These are phyloP conservation scores for Beauveria brongniartii DNA, from an alignment of 2,329 filamentous ascomycete genomes.

Conservation along the genomic window DNA sequence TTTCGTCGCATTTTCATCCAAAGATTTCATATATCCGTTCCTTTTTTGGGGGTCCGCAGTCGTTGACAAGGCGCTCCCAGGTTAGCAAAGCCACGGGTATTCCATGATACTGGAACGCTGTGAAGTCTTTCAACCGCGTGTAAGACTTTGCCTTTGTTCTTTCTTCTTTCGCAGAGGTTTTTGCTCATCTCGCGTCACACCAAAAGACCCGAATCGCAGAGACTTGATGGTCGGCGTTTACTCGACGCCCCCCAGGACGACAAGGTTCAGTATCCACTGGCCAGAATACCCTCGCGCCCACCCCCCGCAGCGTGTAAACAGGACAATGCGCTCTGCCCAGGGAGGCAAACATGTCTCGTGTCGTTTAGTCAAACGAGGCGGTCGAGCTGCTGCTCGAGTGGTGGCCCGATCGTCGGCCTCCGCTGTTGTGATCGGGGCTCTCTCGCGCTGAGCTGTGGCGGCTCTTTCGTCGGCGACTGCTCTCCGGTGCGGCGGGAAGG, in stretches of 20 bases:
- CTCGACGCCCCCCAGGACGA: not conserved
- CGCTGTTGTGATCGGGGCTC: conserved; percentile 31
- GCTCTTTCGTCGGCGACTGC: conserved; percentile 42
- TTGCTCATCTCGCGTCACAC: not conserved
- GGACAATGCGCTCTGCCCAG: not conserved
- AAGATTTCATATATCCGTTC: conserved; percentile 3
- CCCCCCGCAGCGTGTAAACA: not conserved
- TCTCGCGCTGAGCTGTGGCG: conserved; percentile 42
- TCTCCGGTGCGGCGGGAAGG: conserved; percentile 47
- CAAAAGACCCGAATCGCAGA: not conserved
- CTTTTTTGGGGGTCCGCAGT: not conserved
- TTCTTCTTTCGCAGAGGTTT: not conserved
- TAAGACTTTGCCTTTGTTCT: conserved; percentile 14
- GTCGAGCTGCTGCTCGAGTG: conserved; percentile 58
- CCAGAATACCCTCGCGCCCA: not conserved
- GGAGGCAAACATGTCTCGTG: not conserved
- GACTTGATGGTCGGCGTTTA: not conserved
- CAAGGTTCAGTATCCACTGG: not conserved
- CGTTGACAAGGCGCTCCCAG: not conserved
- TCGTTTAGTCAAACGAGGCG: conserved; percentile 45
- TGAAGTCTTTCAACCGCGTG: conserved; percentile 31
- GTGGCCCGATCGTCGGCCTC: conserved; percentile 43
- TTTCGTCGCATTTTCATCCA: conserved; percentile 7
- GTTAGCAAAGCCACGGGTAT: conserved; percentile 16
- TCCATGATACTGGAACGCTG: conserved; percentile 25